Evolutionary conservation across 2,329 filamentous ascomycete genomes (phyloP).

Genomic region (Ustulina deusta): DNA sequence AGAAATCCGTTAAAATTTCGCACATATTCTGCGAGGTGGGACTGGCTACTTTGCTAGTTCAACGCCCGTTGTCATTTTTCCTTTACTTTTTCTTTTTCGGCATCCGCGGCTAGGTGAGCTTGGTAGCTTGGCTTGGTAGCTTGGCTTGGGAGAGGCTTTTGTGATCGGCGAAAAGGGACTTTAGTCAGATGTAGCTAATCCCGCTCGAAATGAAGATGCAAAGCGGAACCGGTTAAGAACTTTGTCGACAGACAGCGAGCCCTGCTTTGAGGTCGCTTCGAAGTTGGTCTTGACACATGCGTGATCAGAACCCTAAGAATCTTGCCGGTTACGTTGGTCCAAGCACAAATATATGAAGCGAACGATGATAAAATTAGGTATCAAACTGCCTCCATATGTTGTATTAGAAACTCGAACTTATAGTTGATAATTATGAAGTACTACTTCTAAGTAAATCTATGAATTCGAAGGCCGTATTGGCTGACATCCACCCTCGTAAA

Average conservation of each 20-base stretch:
- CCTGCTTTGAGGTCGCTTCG: not conserved
- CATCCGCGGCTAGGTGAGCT: conserved; percentile 15
- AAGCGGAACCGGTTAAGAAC: not conserved
- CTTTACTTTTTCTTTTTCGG: conserved; percentile 26
- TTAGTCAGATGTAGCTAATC: conserved; percentile 11
- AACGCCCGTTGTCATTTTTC: conserved; percentile 20
- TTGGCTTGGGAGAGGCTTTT: conserved; percentile 14
- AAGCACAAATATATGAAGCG: not conserved
- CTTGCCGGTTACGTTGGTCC: not conserved
- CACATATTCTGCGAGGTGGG: conserved; percentile 9
- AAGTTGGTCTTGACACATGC: not conserved
- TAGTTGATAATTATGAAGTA: not conserved
- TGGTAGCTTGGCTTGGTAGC: conserved; percentile 3
- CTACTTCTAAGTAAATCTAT: not conserved
- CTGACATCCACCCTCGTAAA: not conserved
- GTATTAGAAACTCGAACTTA: not conserved
- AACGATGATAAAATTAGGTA: too few relatives aligned
- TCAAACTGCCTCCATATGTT: not conserved
- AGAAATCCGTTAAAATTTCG: conserved; percentile 1
- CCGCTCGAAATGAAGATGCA: conserved; percentile 17
- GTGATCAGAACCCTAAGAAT: not conserved
- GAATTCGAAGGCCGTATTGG: not conserved
- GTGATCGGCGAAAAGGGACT: conserved; percentile 27
- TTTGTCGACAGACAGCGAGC: not conserved
- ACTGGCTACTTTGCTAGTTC: not conserved